phyloP scores from a whole-genome alignment of 257 asterid genomes.

The Capsicum chinense region DNA sequence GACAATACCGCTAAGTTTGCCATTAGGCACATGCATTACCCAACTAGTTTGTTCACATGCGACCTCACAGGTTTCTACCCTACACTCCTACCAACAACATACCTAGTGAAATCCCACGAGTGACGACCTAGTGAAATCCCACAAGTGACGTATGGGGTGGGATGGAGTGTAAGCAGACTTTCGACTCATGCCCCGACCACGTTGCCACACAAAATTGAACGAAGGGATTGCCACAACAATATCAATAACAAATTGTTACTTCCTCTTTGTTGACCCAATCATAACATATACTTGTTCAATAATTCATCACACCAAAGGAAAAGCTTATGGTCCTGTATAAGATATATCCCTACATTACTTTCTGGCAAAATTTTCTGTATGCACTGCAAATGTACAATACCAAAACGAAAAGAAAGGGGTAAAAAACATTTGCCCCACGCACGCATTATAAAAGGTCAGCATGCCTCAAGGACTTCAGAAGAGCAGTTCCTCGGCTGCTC shows the following conservation, averaged over 20 bases:
- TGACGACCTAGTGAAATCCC: no score
- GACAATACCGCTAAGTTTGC: no score
- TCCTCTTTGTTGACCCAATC: not conserved
- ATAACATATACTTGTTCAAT: not conserved
- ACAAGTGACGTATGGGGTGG: no score
- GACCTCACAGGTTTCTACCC: no score
- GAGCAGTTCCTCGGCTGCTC: constrained; percentile 25
- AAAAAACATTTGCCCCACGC: constrained; percentile 24
- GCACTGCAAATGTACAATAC: constrained; percentile 6
- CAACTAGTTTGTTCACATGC: no score
- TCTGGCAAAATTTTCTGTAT: constrained; percentile 20
- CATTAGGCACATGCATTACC: no score
- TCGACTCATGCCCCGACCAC: not conserved
- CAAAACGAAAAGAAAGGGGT: not conserved
- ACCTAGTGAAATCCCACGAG: no score
- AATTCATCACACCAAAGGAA: not conserved
- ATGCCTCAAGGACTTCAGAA: constrained; percentile 30
- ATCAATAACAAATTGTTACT: not conserved
- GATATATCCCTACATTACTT: not conserved
- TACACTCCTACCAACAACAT: no score
- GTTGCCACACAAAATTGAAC: not conserved
- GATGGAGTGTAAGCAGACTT: no score
- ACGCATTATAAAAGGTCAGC: constrained; percentile 40
- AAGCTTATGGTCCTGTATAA: not conserved
- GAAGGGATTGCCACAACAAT: not conserved